phyloP scores from a whole-genome alignment of 345 rosid genomes.

The Geranium brycei region DNA sequence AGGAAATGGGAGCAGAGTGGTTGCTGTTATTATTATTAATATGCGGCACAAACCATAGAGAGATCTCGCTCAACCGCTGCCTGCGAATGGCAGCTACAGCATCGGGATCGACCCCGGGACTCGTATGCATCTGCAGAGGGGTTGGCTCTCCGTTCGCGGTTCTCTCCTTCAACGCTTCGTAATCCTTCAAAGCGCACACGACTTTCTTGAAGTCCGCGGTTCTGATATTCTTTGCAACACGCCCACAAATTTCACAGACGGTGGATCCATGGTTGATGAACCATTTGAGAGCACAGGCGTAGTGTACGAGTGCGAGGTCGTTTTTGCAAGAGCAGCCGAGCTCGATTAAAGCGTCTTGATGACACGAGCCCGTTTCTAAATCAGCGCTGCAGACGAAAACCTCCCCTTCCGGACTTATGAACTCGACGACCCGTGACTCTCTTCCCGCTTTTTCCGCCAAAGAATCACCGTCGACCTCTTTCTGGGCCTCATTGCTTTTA shows the following conservation, averaged over 20 bases:
- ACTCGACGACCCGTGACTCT: slow-evolving; percentile 47
- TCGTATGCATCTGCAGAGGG: slow-evolving; percentile 28
- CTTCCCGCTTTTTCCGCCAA: slow-evolving; percentile 18
- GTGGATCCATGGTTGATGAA: slow-evolving; percentile 93
- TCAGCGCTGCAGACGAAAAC: slow-evolving; percentile 57
- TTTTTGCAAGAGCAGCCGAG: slow-evolving; percentile 92
- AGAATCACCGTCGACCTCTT: slow-evolving; percentile 17
- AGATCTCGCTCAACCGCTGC: slow-evolving; percentile 75
- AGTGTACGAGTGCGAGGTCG: slow-evolving; percentile 83
- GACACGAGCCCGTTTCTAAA: slow-evolving; percentile 57
- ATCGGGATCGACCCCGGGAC: slow-evolving; percentile 56
- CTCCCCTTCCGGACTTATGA: slow-evolving; percentile 69
- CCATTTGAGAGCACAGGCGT: slow-evolving; percentile 94
- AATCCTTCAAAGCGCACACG: slow-evolving; percentile 57
- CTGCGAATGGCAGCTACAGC: slow-evolving; percentile 69
- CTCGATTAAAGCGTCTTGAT: slow-evolving; percentile 45
- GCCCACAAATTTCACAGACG: slow-evolving; percentile 79
- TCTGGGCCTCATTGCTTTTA: slow-evolving; percentile 26
- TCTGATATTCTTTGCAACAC: slow-evolving; percentile 47
- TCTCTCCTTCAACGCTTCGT: slow-evolving; percentile 58
- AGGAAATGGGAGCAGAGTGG: slow-evolving; percentile 36
- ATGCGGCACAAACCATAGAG: slow-evolving; percentile 70
- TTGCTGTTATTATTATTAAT: slow-evolving; percentile 19
- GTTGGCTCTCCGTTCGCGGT: slow-evolving; percentile 54
- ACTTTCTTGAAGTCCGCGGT: slow-evolving; percentile 51